Base-by-base conservation (phyloP, 192 early-diverging fungal genomes). In the Nowakowskiella sp. region DNA sequence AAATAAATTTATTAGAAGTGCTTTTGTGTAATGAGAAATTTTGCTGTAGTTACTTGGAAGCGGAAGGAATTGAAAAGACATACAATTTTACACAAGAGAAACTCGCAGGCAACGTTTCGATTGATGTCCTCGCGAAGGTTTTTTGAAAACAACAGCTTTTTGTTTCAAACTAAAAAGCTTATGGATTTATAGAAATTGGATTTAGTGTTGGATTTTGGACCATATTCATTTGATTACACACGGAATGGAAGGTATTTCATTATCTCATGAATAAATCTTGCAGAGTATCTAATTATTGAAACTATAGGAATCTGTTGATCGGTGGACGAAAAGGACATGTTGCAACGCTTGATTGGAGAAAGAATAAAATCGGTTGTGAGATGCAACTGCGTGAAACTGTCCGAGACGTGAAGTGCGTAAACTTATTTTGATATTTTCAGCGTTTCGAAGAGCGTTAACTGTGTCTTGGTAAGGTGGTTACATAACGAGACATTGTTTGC, bases 401-500 rank as follows among this genome's bases (percentile, higher is more conserved):
- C 0, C 84, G 90, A 23, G 92, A 92, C 73, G 91, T 92, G 19
- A 73, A 60, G 77, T 84, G 70, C 46, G 72, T 76, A 7, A 28
- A 26, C 6, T 48, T 10, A 29, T 25, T 30, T 8, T 62, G 44
- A 2, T 39, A 26, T 31, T 22, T 7, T n/a, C n/a, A n/a, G n/a
- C n/a, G n/a, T n/a, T n/a, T n/a, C n/a, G n/a, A n/a, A n/a, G n/a
- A n/a, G n/a, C 23, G 47, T 22, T n/a, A 13, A 23, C 8, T 5
- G 22, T 36, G 27, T 55, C 23, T 60, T 44, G 6, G 19, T 47
- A 13, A 82, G 76, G 27, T 97, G 92, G 92, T 83, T 97, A 36
- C 94, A 97, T 57, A 92, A 97, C 68, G 84, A 94, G 70, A 89
- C 75, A 19, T 60, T 94, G 72, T 89, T 93, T 65, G 94, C 94